phyloP scores from a whole-genome alignment of 768 basidiomycete genomes.

The Mycena albidolilacea region DNA sequence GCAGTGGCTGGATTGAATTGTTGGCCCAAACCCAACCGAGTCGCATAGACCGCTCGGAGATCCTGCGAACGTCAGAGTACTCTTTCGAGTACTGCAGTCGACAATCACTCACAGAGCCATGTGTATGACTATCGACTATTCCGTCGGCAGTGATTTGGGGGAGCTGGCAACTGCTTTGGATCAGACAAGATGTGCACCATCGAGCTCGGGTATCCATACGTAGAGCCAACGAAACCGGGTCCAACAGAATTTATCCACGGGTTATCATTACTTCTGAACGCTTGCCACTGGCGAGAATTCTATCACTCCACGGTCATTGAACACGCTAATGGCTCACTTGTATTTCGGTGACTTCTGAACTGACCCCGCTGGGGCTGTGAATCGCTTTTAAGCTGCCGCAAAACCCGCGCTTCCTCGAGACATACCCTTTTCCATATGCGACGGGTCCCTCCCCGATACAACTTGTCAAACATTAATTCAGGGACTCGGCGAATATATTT shows the following conservation, averaged over 20 bases:
- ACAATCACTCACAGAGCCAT: constrained; percentile 54
- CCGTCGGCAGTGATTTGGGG: constrained; percentile 65
- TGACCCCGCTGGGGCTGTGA: constrained; percentile 45
- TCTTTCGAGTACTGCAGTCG: background rate
- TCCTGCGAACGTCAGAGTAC: constrained; percentile 43
- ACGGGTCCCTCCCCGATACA: constrained; percentile 60
- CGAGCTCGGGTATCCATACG: constrained; percentile 45
- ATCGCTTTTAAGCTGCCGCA: constrained; percentile 45
- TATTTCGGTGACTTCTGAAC: constrained; percentile 49
- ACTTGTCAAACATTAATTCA: constrained; percentile 22
- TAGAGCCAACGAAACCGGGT: constrained; percentile 61
- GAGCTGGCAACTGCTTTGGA: constrained; percentile 59
- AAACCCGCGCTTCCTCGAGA: constrained; percentile 37
- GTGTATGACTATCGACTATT: constrained; percentile 59
- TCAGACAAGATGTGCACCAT: background rate
- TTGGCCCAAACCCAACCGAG: constrained; percentile 54
- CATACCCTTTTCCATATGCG: constrained; percentile 41
- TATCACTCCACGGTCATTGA: background rate
- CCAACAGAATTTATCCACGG: constrained; percentile 60
- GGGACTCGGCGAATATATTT: too few species aligned
- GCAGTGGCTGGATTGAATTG: constrained; percentile 50
- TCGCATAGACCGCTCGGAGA: constrained; percentile 61
- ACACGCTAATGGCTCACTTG: constrained; percentile 45
- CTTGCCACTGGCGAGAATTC: constrained; percentile 56
- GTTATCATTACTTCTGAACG: constrained; percentile 53